Evolutionary conservation across 345 rosid genomes (phyloP).

Genomic region (Pseudoturritis turrita): DNA sequence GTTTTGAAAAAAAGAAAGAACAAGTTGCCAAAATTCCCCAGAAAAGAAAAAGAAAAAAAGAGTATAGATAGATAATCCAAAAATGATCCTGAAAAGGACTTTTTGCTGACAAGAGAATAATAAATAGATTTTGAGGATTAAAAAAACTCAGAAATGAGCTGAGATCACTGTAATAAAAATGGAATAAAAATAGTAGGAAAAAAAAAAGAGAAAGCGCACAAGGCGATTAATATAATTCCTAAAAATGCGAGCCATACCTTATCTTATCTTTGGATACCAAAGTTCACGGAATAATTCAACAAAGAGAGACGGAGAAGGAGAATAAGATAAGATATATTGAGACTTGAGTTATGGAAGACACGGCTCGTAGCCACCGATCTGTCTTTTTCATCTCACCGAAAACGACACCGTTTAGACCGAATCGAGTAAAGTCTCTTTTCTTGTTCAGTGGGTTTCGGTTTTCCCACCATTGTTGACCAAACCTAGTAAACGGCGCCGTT

Average conservation of each 20-base stretch:
- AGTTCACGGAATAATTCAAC: slow-evolving; percentile 24
- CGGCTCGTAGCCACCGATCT: slow-evolving; percentile 2
- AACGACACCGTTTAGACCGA: background rate
- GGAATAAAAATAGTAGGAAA: background rate
- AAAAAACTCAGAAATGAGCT: background rate
- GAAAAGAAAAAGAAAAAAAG: background rate
- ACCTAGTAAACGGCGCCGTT: background rate
- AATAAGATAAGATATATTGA: background rate
- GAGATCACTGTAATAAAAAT: background rate
- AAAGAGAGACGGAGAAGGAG: background rate
- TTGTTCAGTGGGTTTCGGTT: background rate
- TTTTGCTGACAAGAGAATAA: slow-evolving; percentile 3
- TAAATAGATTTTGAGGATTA: too few relatives aligned
- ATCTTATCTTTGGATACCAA: slow-evolving; percentile 28
- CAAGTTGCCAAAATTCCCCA: background rate
- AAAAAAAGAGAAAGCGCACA: background rate
- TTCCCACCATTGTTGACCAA: slow-evolving; percentile 20
- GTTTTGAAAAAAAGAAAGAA: background rate
- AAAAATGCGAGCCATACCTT: slow-evolving; percentile 33
- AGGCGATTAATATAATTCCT: background rate
- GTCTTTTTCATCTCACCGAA: background rate
- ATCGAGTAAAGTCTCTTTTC: slow-evolving; percentile 8
- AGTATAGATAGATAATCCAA: slow-evolving; percentile 15
- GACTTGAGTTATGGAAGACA: slow-evolving; percentile 19
- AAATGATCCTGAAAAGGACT: slow-evolving; percentile 14